These are phyloP conservation scores for Talaromyces liani DNA, from an alignment of 495 filamentous ascomycete species.

Conservation along the genomic window DNA sequence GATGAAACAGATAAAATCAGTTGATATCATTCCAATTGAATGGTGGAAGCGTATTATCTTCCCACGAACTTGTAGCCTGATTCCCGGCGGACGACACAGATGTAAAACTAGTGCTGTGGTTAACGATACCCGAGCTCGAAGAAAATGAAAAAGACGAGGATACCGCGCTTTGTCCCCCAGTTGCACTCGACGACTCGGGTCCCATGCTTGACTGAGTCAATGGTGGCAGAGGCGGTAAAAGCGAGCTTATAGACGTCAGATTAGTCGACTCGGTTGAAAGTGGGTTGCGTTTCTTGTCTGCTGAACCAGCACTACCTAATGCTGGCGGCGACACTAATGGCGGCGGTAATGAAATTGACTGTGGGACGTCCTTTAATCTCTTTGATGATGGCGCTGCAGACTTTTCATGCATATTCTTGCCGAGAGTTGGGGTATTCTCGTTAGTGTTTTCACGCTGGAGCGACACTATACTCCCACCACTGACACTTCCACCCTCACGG, in stretches of 20 bases:
- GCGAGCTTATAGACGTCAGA: constrained; percentile 2
- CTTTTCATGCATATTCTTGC: background rate
- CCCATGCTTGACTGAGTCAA: background rate
- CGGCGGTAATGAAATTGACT: background rate
- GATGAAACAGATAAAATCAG: constrained; percentile 9
- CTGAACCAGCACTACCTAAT: background rate
- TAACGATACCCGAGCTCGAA: background rate
- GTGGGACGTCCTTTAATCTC: background rate
- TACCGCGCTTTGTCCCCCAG: background rate
- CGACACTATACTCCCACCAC: constrained; percentile 18
- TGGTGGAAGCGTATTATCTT: constrained; percentile 37
- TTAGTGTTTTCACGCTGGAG: background rate
- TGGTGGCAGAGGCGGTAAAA: background rate
- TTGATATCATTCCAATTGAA: constrained; percentile 37
- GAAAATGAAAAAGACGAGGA: background rate
- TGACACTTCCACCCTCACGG: constrained; percentile 41
- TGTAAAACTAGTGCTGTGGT: background rate
- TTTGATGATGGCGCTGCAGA: background rate
- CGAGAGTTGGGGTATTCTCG: background rate
- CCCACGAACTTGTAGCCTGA: constrained; percentile 22
- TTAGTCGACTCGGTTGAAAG: background rate
- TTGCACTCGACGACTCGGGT: background rate
- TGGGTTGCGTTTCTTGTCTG: constrained; percentile 1
- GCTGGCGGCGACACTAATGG: background rate
- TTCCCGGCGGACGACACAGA: constrained; percentile 5